These are phyloP conservation scores for Globisporangium canariense DNA, from an alignment of 352 stramenopile species.

Conservation along the genomic window DNA sequence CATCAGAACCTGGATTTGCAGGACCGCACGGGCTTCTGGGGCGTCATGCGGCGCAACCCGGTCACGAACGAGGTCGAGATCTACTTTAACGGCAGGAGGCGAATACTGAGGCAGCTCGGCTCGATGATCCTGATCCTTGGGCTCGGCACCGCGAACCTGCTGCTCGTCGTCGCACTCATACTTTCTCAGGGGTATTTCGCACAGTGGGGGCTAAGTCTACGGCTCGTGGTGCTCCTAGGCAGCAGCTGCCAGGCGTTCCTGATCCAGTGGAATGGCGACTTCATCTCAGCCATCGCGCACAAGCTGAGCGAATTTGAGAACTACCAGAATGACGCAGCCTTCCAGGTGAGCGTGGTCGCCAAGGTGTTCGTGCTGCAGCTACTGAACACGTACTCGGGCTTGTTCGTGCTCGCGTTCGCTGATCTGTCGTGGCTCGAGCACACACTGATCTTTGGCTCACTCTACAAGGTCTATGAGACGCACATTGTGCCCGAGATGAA, in stretches of 20 bases:
- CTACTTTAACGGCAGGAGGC: conserved; percentile 15
- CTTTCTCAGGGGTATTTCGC: conserved; percentile 27
- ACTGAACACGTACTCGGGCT: conserved; percentile 33
- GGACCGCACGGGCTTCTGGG: conserved; percentile 28
- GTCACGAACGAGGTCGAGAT: conserved; percentile 29
- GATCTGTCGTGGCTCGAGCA: conserved; percentile 7
- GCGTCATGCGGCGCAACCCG: conserved; percentile 24
- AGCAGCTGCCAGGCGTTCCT: conserved; percentile 23
- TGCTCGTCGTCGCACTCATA: conserved; percentile 26
- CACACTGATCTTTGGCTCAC: neutral
- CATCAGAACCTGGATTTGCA: conserved; percentile 14
- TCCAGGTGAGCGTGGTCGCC: conserved; percentile 27
- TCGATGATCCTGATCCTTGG: conserved; percentile 20
- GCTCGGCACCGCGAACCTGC: conserved; percentile 23
- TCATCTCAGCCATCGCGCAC: conserved; percentile 24
- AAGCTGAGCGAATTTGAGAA: conserved; percentile 35
- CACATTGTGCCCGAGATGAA: conserved; percentile 20
- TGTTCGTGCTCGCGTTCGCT: conserved; percentile 31
- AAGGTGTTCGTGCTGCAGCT: conserved; percentile 48
- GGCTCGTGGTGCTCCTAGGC: conserved; percentile 28
- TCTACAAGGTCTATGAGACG: conserved; percentile 14
- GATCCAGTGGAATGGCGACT: conserved; percentile 28
- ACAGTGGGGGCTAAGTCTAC: conserved; percentile 21
- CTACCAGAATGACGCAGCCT: conserved; percentile 20
- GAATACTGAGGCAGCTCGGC: conserved; percentile 13